Evolutionary conservation across 306 rosid genomes (phyloP).

Genomic region (Aeschynomene evenia): DNA sequence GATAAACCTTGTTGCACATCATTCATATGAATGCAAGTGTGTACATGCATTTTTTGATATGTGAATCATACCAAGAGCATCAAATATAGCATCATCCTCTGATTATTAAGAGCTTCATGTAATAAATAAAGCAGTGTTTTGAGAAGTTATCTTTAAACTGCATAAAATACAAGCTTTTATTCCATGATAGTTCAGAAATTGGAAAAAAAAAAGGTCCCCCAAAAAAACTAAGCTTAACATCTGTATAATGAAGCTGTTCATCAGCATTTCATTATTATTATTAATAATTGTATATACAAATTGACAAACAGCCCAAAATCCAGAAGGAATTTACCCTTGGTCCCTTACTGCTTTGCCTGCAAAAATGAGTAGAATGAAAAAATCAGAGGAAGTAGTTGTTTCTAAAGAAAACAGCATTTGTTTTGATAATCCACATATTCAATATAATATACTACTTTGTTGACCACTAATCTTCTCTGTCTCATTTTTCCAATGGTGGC

Average conservation of each 20-base stretch:
- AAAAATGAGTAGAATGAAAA: background rate
- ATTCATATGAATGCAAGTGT: background rate
- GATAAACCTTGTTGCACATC: too few species aligned
- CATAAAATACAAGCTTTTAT: constrained; percentile 17
- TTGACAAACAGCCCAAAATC: constrained; percentile 29
- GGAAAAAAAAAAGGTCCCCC: background rate
- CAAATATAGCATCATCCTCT: background rate
- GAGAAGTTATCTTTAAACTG: constrained; percentile 24
- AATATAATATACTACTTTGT: background rate
- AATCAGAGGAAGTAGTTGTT: background rate
- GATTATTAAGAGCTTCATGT: constrained; percentile 12
- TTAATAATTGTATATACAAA: constrained; percentile 43
- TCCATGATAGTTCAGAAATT: background rate
- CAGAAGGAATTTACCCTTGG: too few species aligned
- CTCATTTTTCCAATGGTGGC: background rate
- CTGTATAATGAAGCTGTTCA: constrained; percentile 20
- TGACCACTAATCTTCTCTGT: background rate
- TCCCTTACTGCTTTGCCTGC: constrained; percentile 75
- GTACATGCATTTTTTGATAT: background rate
- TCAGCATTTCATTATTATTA: background rate
- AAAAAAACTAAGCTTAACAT: background rate
- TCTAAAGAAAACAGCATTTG: background rate
- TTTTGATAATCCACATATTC: background rate
- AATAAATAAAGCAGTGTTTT: constrained; percentile 20
- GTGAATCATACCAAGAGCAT: background rate